A percentile compares a stretch with the other conserved stretches of the same genome.
Evolutionary conservation across 371 early-diverging fungal species (phyloP).

Genomic region (Apophysomyces variabilis): DNA sequence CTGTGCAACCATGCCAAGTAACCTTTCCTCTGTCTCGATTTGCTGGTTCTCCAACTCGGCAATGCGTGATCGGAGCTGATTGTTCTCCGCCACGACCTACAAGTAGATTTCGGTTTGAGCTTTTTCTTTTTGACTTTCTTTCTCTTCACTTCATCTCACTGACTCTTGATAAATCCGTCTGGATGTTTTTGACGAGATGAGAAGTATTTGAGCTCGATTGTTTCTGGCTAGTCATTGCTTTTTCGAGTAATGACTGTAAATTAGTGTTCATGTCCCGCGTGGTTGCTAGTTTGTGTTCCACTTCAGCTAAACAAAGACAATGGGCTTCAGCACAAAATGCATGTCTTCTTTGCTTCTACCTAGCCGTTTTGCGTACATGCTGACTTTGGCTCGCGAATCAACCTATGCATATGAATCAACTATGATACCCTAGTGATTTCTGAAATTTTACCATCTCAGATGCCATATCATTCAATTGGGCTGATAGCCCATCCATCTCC

Average conservation of each 20-base stretch:
- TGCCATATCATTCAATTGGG: slow-evolving; percentile 69
- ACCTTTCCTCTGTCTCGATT: slow-evolving; percentile 61
- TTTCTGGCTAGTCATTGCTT: slow-evolving; percentile 62
- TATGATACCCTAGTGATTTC: not conserved
- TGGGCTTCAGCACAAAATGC: not conserved
- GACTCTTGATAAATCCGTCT: slow-evolving; percentile 66
- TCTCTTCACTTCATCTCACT: slow-evolving; percentile 1
- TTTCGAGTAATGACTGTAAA: slow-evolving; percentile 59
- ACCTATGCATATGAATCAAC: slow-evolving; percentile 25
- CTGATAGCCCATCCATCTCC: slow-evolving; percentile 67
- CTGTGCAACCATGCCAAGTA: slow-evolving; percentile 65
- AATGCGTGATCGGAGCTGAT: slow-evolving; percentile 60
- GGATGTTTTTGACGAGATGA: slow-evolving; percentile 65
- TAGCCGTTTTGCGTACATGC: slow-evolving; percentile 63
- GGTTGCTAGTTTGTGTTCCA: slow-evolving; percentile 64
- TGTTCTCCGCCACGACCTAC: slow-evolving; percentile 67
- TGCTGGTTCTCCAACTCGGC: slow-evolving; percentile 69
- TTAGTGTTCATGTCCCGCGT: slow-evolving; percentile 69
- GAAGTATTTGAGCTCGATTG: slow-evolving; percentile 65
- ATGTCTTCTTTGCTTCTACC: slow-evolving; percentile 23
- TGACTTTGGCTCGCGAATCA: slow-evolving; percentile 61
- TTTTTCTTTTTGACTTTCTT: not conserved
- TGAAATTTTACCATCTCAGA: slow-evolving; percentile 56
- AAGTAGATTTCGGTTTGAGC: slow-evolving; percentile 11
- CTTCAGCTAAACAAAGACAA: slow-evolving; percentile 44